A percentile compares a stretch with the other conserved stretches of the same genome.
These are phyloP conservation scores for Hypsizygus ulmarius DNA, from an alignment of 1,284 basidiomycete genomes.

Conservation along the genomic window DNA sequence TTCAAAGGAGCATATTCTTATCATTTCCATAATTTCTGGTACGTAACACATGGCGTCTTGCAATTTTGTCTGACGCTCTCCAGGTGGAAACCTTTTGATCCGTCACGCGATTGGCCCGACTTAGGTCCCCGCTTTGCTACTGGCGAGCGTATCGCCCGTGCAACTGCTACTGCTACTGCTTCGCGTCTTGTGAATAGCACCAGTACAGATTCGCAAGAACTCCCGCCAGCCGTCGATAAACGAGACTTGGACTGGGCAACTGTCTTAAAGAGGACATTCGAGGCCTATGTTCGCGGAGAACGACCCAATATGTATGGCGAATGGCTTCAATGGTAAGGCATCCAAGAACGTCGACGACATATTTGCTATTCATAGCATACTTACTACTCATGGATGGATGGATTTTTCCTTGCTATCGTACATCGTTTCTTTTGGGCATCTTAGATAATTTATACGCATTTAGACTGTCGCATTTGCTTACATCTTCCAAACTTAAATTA, in stretches of 20 bases:
- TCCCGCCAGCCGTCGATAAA: constrained; percentile 46
- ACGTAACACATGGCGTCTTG: constrained; percentile 17
- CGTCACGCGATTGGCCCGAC: constrained; percentile 87
- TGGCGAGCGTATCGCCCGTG: constrained; percentile 63
- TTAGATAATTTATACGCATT: constrained; percentile 4
- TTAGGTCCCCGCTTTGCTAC: constrained; percentile 76
- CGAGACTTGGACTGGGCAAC: constrained; percentile 88
- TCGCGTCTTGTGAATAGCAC: constrained; percentile 16
- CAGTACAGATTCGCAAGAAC: constrained; percentile 39
- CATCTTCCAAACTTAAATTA: too few relatives aligned
- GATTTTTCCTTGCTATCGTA: neutral
- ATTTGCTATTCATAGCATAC: neutral
- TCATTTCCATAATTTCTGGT: constrained; percentile 87
- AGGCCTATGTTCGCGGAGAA: constrained; percentile 84
- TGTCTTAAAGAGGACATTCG: constrained; percentile 89
- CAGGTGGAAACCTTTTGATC: constrained; percentile 94
- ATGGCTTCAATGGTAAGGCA: constrained; percentile 64
- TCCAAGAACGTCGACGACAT: neutral
- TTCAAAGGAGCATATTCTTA: constrained; percentile 86
- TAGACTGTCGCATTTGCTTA: constrained; percentile 6
- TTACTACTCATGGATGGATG: neutral
- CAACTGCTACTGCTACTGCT: constrained; percentile 15
- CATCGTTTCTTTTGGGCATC: neutral
- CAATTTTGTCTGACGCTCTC: constrained; percentile 10
- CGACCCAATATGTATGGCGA: constrained; percentile 91